Evolutionary conservation across 75 land plant genomes (phyloP), one percentile per base, ranked within the genome.

Genomic region (Ceratopteris richardii): DNA sequence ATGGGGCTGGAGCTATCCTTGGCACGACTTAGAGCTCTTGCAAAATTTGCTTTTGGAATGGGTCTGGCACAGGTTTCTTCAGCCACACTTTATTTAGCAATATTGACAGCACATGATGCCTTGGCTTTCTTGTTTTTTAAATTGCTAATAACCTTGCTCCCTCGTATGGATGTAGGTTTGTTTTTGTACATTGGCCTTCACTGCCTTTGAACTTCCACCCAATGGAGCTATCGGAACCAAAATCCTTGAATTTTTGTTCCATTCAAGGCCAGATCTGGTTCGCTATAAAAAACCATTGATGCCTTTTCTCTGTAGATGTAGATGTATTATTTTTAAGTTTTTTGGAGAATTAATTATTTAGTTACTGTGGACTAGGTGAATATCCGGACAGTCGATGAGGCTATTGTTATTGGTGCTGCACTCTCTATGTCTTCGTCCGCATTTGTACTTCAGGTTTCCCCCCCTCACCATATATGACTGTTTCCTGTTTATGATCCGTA

Each of bases 171-270:
- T 56, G 68, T 61, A 94, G 98, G 91, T 94, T 51, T 9, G 86
- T 21, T 71, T 94, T 48, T 89, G 80, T 16, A 94, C 98, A 20
- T 80, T 94, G 69, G 98, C 98, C 46, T 94, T 94, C 66, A 83
- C 98, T 37, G 87, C 96, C 57, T 94, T 94, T 77, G 98, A 94
- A 65, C 96, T 94, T 65, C 98, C 98, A 50, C 96, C 98, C 20
- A 94, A 94, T 83, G 88, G 81, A 20, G 98, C 98, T 63, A 69
- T 86, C 58, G 98, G 97, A 63, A 92, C 97, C 46, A 83, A 62
- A 67, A 73, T 94, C 47, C 58, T 94, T 59, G 72, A 89, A 57
- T 86, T 81, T 26, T 73, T 89, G 44, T 94, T 94, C 52, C 87
- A 94, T 68, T 87, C 98, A 31, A 78, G 83, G 64, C 72, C 96